Conservation (phyloP, 768 basidiomycete genomes). For the Candolleomyces efflorescens region DNA sequence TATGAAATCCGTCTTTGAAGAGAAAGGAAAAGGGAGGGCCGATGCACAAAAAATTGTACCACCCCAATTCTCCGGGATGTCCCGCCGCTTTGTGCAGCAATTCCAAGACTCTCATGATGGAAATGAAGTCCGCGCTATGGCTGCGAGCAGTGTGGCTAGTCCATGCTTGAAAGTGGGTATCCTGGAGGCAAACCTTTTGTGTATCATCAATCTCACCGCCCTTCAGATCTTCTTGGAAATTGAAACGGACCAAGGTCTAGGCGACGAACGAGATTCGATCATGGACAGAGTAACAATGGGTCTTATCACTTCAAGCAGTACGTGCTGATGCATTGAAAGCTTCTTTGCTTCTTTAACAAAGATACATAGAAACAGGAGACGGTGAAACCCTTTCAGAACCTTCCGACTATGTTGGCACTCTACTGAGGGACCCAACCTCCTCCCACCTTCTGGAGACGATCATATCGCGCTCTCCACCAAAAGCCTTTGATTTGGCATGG, state of each 20-base stretch:
- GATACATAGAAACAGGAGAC: background rate
- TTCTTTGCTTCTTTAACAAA: background rate
- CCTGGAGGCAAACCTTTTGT: background rate
- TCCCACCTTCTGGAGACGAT: constrained; percentile 89
- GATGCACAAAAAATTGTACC: constrained; percentile 29
- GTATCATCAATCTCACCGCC: constrained; percentile 1
- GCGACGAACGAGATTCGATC: constrained; percentile 61
- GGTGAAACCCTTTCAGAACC: constrained; percentile 29
- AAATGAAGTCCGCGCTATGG: constrained; percentile 76
- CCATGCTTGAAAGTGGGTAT: constrained; percentile 64
- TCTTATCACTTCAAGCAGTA: constrained; percentile 62
- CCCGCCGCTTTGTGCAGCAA: constrained; percentile 42
- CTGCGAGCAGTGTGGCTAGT: constrained; percentile 71
- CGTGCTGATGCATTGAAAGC: no score
- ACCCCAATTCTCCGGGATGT: constrained; percentile 42
- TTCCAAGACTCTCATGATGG: constrained; percentile 51
- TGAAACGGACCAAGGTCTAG: constrained; percentile 63
- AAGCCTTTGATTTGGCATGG: constrained; percentile 71
- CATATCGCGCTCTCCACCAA: constrained; percentile 54
- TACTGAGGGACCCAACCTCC: constrained; percentile 82
- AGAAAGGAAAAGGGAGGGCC: constrained; percentile 33
- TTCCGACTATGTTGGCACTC: constrained; percentile 76
- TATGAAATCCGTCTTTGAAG: constrained; percentile 75
- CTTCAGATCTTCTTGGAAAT: constrained; percentile 76
- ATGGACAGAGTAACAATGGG: constrained; percentile 82